phyloP scores from a whole-genome alignment of 805 yeast genomes.

The Yamadazyma takamatsuzukensis region DNA sequence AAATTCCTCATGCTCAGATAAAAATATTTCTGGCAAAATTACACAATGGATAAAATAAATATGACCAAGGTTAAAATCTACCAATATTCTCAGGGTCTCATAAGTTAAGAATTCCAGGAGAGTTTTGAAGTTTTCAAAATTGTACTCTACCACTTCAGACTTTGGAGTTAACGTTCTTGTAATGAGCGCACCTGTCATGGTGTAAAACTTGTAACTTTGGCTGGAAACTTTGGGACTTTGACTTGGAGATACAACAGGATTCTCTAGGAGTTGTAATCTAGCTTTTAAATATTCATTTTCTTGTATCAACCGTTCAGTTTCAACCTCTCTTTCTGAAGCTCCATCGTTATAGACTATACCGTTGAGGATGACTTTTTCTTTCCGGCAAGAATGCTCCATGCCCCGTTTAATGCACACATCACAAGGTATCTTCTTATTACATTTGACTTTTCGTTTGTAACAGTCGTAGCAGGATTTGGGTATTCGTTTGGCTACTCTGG shows the following conservation, averaged over 20 bases:
- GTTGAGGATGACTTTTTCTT: slow-evolving; percentile 30
- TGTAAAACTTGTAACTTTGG: slow-evolving; percentile 5
- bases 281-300: slow-evolving; percentile 1
- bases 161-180: slow-evolving; percentile 11
- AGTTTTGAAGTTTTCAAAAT: slow-evolving; percentile 4
- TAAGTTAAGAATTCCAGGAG: slow-evolving; percentile 6
- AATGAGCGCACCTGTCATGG: slow-evolving; percentile 9
- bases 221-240: background rate
- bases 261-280: background rate
- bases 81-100: slow-evolving; percentile 4
- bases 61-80: slow-evolving; percentile 14
- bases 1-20: slow-evolving; percentile 13
- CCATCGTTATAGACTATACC: slow-evolving; percentile 22
- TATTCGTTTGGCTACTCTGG: slow-evolving; percentile 16
- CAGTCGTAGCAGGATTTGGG: slow-evolving; percentile 13
- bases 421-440: slow-evolving; percentile 14
- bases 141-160: slow-evolving; percentile 4
- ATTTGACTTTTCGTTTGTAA: slow-evolving; percentile 10
- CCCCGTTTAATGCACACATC: slow-evolving; percentile 18
- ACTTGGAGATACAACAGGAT: background rate
- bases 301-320: slow-evolving; percentile 4
- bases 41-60: slow-evolving; percentile 14
- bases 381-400: slow-evolving; percentile 23
- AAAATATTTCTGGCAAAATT: slow-evolving; percentile 8
- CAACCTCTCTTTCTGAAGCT: slow-evolving; percentile 16